Base-by-base conservation (phyloP, 441 rosid genomes). In the Hypseocharis bilobata region DNA sequence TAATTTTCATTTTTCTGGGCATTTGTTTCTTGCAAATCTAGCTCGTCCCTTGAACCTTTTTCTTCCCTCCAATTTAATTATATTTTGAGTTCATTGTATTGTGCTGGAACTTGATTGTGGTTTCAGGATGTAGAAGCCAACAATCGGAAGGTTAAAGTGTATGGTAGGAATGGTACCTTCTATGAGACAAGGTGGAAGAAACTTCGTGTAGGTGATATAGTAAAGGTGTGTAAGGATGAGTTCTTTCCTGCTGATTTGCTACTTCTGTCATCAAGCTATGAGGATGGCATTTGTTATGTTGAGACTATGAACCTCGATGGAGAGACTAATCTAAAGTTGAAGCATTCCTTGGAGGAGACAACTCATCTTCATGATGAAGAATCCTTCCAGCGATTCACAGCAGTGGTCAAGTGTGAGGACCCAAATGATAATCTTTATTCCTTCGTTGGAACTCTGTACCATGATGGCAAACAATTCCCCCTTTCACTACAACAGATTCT, bases 231-330 rank as follows among this genome's bases (percentile, higher is more conserved):
- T 62, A 91, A 86, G 75, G 95, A 93, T 72, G 93, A 88, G 36
- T 91, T 80, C 73, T 93, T 90, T 64, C 98, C 98, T 3, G 95
- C 97, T 16, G 98, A 93, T 70, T 91, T 93, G 51, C 81, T 93
- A 69, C 74, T 93, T 42, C 88, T 93, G 32, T 85, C 98, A 3
- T 93, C 98, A 20, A 87, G 85, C 78, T 86, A 86, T 32, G 96
- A 83, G 11, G 97, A 93, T 49, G 88, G 88, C 69, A 81, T 87
- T 65, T 93, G 98, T 88, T 93, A 93, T 67, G 98, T 93, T 47
- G 98, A 93, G 78, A 93, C 97, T 20, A 93, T 70, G 77, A 93
- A 93, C 67, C 91, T 93, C 54, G 98, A 93, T 45, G 98, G 98
- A 42, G 98, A 93, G 75, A 93, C 98, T 36, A 93, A 91, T 68